A percentile compares a stretch with the other conserved stretches of the same genome.
phyloP scores from a whole-genome alignment of 2,329 filamentous ascomycete species.

The Cladorrhinum sp. region DNA sequence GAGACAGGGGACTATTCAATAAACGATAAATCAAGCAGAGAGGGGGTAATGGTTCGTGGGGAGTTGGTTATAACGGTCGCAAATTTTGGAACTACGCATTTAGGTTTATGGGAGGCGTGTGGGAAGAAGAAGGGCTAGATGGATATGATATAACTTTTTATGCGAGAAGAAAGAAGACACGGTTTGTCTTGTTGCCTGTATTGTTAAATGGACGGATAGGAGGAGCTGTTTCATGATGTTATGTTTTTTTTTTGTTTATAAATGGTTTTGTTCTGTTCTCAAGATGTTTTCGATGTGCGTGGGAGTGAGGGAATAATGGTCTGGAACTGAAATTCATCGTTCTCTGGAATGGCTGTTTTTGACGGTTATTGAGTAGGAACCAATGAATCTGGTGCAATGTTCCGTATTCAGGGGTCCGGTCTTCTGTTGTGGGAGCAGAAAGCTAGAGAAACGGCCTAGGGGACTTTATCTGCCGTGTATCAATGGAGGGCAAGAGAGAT shows the following conservation, averaged over 20 bases:
- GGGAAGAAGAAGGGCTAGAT: no score
- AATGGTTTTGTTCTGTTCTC: background rate
- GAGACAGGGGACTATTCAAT: conserved; percentile 29
- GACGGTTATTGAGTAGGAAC: no score
- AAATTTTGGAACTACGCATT: background rate
- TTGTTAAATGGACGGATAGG: background rate
- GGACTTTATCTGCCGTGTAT: no score
- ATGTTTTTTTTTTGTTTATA: background rate
- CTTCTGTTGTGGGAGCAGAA: no score
- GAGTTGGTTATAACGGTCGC: background rate
- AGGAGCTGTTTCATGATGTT: background rate
- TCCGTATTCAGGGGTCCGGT: no score
- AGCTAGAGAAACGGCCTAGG: no score
- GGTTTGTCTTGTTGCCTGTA: background rate
- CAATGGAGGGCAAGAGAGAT: no score
- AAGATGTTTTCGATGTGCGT: background rate
- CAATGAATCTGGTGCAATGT: no score
- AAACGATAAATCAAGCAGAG: background rate
- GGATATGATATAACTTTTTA: no score
- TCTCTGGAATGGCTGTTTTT: background rate
- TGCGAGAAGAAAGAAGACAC: no score
- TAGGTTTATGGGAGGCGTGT: background rate
- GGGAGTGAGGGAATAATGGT: background rate
- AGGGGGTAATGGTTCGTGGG: background rate
- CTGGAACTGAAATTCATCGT: background rate